Evolutionary conservation across 805 yeast species (phyloP), one percentile per base, ranked within the genome.

Genomic region (Candida parachauliodes): DNA sequence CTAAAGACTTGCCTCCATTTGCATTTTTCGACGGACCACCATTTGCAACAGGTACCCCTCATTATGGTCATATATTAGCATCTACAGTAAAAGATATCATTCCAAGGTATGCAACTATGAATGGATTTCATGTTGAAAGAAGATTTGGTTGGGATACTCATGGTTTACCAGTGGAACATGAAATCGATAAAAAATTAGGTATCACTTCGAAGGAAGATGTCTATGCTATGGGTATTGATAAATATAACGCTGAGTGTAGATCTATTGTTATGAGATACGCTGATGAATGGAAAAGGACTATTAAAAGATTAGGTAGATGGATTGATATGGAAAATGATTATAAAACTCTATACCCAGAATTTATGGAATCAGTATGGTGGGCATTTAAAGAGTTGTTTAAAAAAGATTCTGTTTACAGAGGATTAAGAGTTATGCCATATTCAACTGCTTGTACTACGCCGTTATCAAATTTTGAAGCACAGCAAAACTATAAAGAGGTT

Each of bases 351-450:
- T 88, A 94, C 62, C 96, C 97, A 32, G 72, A 82, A 40, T 93
- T 88, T 53, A 93, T 93, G 99, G 99, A 93, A 70, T 86, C 96
- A 32, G 93, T 82, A 34, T 93, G 99, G 99, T 93, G 98, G 98
- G 96, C 88, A 22, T 93, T 93, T 76, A 81, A 84, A 70, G 80
- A 88, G 66, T 72, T 93, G 51, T 88, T 70, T 60, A 81, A 84
- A 41, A 93, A 89, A 65, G 83, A 80, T 36, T 78, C 86, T 40
- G 98, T 93, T 32, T 93, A 93, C 72, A 79, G 95, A 65, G 98
- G 98, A 42, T 81, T 78, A 62, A 80, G 95, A 62, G 99, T 93
- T 38, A 93, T 93, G 99, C 99, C 99, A 32, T 93, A 93, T 66
- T 91, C 98, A 19, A 91, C 98, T 28, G 99, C 95, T 40, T 82